Evolutionary conservation across 768 basidiomycete species (phyloP).

Genomic region (Tremella yokohamensis): DNA sequence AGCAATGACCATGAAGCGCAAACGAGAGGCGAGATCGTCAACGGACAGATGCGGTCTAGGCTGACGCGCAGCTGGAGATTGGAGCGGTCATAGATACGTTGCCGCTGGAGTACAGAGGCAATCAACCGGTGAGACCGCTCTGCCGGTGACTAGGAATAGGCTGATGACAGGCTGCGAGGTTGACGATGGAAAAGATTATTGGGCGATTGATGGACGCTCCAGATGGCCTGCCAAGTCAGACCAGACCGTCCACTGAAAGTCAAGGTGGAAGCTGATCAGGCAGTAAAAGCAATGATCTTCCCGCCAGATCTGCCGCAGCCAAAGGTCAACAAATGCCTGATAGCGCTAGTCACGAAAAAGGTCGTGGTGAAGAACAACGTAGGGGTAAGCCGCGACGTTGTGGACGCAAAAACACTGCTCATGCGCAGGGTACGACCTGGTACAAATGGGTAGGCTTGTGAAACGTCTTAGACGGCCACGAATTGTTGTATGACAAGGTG

Average conservation of each 20-base stretch:
- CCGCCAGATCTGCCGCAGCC: constrained; percentile 84
- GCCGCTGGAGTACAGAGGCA: constrained; percentile 86
- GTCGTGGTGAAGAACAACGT: constrained; percentile 62
- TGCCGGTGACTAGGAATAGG: background rate
- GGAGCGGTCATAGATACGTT: constrained; percentile 71
- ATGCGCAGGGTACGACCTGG: constrained; percentile 23
- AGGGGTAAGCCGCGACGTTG: constrained; percentile 31
- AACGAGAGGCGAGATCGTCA: constrained; percentile 55
- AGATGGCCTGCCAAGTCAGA: constrained; percentile 55
- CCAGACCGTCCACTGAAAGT: background rate
- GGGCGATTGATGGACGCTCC: constrained; percentile 68
- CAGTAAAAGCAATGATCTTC: constrained; percentile 72
- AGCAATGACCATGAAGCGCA: constrained; percentile 77
- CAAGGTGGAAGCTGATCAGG: background rate
- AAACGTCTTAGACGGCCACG: background rate
- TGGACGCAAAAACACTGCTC: background rate
- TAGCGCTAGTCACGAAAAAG: constrained; percentile 83
- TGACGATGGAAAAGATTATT: constrained; percentile 64
- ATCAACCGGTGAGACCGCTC: constrained; percentile 64
- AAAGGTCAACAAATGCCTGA: constrained; percentile 86
- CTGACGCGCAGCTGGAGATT: constrained; percentile 39
- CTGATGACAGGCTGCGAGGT: constrained; percentile 25
- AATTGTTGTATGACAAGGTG: constrained; percentile 2
- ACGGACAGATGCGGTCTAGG: background rate
- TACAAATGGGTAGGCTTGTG: constrained; percentile 38